Evolutionary conservation across 257 asterid species (phyloP), one percentile per base, ranked within the genome.

Genomic region (Penstemon barbatus): DNA sequence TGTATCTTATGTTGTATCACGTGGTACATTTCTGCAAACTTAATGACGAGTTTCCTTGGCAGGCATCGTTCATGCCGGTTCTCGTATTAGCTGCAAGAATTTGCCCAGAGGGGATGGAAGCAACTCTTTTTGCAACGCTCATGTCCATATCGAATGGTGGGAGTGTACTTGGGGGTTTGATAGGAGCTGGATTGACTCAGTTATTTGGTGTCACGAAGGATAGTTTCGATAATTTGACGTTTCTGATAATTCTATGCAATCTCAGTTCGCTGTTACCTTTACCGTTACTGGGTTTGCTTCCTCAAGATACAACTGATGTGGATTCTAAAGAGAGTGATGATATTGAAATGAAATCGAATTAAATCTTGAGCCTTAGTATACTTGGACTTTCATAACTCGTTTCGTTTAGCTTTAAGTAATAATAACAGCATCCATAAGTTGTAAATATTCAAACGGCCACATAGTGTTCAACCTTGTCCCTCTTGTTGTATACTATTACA

Each of bases 41-140:
- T 53, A n/a, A 45, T 72, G 36, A 65, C 48, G 42, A 63, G 53
- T 70, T 60, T 36, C 43, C 15, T 61, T 75, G 68, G 60, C 84
- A 93, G 99, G 95, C 88, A 46, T 94, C 99, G 10, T 89, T 94
- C 83, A 89, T 94, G 99, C 99, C 97, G 0, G 97, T 94, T 73
- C 95, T 94, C n/a, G 99, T 94, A 25, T 76, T 94, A 75, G 97
- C 99, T 4, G 97, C 99, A 63, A 89, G 86, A 76, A 63, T 94
- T 61, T 94, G 99, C 75, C 99, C 97, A 0, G 91, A 86, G 68
- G 99, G 97, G 59, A 87, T 93, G 88, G 98, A 93, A 78, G 97
- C 98, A 41, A 93, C 98, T 13, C 97, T 93, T 13, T 93, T 93
- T 13, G 98, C 98, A 5, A 93, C 98, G 36, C 92, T 93, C 0